phyloP scores from a whole-genome alignment of 1,284 basidiomycete species.

The Rhizoctonia solani region DNA sequence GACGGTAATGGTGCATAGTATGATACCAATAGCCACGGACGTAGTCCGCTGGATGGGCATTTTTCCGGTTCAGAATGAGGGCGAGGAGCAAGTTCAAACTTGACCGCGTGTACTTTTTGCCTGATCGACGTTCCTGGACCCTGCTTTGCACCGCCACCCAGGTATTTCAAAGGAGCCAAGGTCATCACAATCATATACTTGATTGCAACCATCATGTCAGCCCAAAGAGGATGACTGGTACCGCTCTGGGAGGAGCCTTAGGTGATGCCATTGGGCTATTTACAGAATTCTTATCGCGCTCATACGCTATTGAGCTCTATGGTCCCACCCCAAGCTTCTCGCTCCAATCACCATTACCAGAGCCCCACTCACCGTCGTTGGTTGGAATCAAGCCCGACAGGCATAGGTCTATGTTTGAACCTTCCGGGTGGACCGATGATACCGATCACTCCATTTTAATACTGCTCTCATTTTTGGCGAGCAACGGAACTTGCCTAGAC shows the following conservation, averaged over 20 bases:
- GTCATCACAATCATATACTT: background rate
- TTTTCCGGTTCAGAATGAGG: background rate
- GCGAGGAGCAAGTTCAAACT: no score
- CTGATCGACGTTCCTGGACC: no score
- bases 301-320: constrained; percentile 7
- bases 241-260: constrained; percentile 26
- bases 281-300: constrained; percentile 23
- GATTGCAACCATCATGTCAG: constrained; percentile 1
- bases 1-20: background rate
- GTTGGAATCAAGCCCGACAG: constrained; percentile 16
- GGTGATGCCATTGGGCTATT: constrained; percentile 33
- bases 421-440: constrained; percentile 35
- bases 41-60: background rate
- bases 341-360: constrained; percentile 4
- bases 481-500: constrained; percentile 8
- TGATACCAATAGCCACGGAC: constrained; percentile 2
- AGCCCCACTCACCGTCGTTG: constrained; percentile 3
- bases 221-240: constrained; percentile 7
- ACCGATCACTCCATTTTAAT: constrained; percentile 34
- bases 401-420: constrained; percentile 20
- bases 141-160: background rate
- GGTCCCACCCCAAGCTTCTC: constrained; percentile 24
- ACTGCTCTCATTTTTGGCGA: constrained; percentile 29
- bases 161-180: no score
- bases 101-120: no score